Base-by-base conservation (phyloP, 768 basidiomycete genomes). In the Naganishia kalamii region DNA sequence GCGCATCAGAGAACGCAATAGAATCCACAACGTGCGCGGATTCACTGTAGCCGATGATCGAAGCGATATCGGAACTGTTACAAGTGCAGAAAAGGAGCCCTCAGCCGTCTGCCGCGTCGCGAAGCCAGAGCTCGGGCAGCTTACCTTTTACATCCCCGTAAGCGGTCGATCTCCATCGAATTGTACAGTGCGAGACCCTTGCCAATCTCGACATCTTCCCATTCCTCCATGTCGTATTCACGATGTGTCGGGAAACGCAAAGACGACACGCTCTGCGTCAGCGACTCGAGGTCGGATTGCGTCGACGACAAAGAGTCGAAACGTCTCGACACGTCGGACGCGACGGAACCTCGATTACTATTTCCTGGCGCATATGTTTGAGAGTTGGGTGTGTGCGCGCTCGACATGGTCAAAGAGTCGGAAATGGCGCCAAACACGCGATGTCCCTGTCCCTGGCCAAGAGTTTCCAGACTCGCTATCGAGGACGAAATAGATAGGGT, bases 21-120 rank as follows among this genome's bases (percentile, higher is more conserved):
- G 92, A 90, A 74, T 98, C 96, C 6, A 94, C 93, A 51, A 98
- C 92, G 79, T 98, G 89, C 76, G 98, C 96, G 29, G 90, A 89
- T 74, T 99, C 96, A 15, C 89, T 89, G 77, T 99, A 98, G 2
- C 92, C 94, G 51, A 99, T 78, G 6, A 92, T 72, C 65, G 86
- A 84, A 10, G 87, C 81, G 41, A 99, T 85, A 59, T 88, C 83
- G 1, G 90, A 87, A 70, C 94, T 98, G 74, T 11, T 7, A 27
- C 13, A 5, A n/a, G 49, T 15, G 64, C 33, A 33, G 70, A 60
- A 70, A 66, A 62, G 47, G 3, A 32, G 40, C 35, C 49, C 54
- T 63, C 62, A 62, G 62, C 63, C 64, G 60, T 25, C 48, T 44
- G 37, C 7, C 37, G 17, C 37, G 17, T 43, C 11, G 10, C n/a